phyloP scores from a whole-genome alignment of 306 rosid genomes.

The Ormosia emarginata region DNA sequence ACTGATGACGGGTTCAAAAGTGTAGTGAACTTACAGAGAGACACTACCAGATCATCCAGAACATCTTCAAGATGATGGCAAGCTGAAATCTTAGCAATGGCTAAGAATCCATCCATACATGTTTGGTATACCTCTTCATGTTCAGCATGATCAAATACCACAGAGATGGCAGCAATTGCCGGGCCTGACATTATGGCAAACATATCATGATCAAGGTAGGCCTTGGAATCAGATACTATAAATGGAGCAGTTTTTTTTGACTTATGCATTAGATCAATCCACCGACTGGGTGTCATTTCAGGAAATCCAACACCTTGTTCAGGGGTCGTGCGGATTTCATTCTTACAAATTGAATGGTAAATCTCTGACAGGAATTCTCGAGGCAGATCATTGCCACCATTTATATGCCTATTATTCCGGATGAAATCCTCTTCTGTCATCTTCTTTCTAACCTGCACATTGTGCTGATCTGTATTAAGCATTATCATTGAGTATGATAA shows the following conservation, averaged over 20 bases:
- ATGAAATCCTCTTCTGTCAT: conserved; percentile 98
- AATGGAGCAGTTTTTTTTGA: conserved; percentile 86
- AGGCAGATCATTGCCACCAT: conserved; percentile 92
- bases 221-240: conserved; percentile 81
- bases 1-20: conserved; percentile 79
- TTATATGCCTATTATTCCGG: conserved; percentile 83
- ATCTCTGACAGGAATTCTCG: conserved; percentile 82
- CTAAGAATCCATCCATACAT: conserved; percentile 91
- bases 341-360: conserved; percentile 89
- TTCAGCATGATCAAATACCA: conserved; percentile 96
- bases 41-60: conserved; percentile 94
- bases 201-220: conserved; percentile 93
- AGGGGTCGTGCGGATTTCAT: conserved; percentile 93
- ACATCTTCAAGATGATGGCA: conserved; percentile 99
- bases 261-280: conserved; percentile 94
- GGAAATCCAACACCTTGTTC: conserved; percentile 95
- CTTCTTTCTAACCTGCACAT: conserved; percentile 94
- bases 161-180: conserved; percentile 97
- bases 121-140: conserved; percentile 94
- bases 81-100: conserved; percentile 93
- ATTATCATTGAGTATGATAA: conserved; percentile 85
- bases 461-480: conserved; percentile 98
- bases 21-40: conserved; percentile 95
- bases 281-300: conserved; percentile 92
- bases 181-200: conserved; percentile 98